A percentile compares a stretch with the other conserved stretches of the same genome.
Evolutionary conservation across 495 filamentous ascomycete genomes (phyloP).

Genomic region (Penicillium desertorum): DNA sequence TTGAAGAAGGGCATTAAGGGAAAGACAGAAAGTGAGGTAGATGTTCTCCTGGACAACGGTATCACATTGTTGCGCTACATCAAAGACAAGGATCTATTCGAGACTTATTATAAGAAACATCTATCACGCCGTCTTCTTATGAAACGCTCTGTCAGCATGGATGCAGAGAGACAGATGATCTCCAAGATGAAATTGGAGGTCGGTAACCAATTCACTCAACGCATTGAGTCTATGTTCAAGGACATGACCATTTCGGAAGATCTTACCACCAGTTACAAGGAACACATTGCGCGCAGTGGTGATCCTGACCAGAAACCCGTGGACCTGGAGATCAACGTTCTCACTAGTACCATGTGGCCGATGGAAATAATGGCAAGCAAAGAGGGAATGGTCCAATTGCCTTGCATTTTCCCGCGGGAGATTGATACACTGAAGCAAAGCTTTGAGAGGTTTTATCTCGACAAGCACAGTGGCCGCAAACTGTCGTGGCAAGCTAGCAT

Average conservation of each 20-base stretch:
- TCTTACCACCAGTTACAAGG: slow-evolving; percentile 71
- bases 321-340: slow-evolving; percentile 78
- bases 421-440: slow-evolving; percentile 77
- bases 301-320: slow-evolving; percentile 66
- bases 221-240: slow-evolving; percentile 97
- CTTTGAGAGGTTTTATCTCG: slow-evolving; percentile 87
- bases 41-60: slow-evolving; percentile 82
- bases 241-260: slow-evolving; percentile 93
- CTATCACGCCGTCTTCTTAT: slow-evolving; percentile 81
- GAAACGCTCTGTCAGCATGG: slow-evolving; percentile 81
- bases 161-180: slow-evolving; percentile 94
- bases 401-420: slow-evolving; percentile 69
- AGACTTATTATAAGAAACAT: slow-evolving; percentile 98
- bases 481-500: slow-evolving; percentile 81
- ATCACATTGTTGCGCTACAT: slow-evolving; percentile 84
- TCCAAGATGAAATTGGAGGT: slow-evolving; percentile 93
- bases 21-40: slow-evolving; percentile 89
- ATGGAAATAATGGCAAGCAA: slow-evolving; percentile 73
- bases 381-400: slow-evolving; percentile 51
- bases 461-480: slow-evolving; percentile 80
- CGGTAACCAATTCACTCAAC: slow-evolving; percentile 88
- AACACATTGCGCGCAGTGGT: slow-evolving; percentile 61
- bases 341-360: slow-evolving; percentile 95
- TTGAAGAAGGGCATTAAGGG: slow-evolving; percentile 91
- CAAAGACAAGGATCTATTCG: slow-evolving; percentile 91